A percentile compares a stretch with the other conserved stretches of the same genome.
Conservation (phyloP, 1,284 basidiomycete genomes). For the Cutaneotrichosporon spelunceum region DNA sequence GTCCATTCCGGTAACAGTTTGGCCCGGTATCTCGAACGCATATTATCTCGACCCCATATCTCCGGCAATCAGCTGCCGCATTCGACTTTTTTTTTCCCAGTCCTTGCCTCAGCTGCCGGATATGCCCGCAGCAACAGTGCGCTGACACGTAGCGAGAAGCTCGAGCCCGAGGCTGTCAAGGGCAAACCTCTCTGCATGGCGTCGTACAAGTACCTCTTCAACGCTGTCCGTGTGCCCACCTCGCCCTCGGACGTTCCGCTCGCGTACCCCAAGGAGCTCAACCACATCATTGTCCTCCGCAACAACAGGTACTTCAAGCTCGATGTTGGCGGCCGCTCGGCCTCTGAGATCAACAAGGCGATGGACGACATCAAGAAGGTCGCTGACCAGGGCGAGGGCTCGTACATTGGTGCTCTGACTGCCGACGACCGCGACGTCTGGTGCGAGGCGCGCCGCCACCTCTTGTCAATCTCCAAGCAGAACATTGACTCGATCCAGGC, state of each 20-base stretch:
- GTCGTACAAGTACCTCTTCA: slow-evolving; percentile 97
- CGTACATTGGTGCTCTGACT: slow-evolving; percentile 77
- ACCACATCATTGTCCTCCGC: slow-evolving; percentile 84
- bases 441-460: slow-evolving; percentile 71
- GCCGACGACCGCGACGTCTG: slow-evolving; percentile 86
- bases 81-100: background rate
- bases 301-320: slow-evolving; percentile 90
- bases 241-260: slow-evolving; percentile 77
- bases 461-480: slow-evolving; percentile 63
- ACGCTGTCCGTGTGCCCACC: slow-evolving; percentile 78
- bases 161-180: slow-evolving; percentile 87
- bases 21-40: background rate
- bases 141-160: slow-evolving; percentile 59
- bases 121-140: background rate
- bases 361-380: slow-evolving; percentile 70
- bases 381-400: slow-evolving; percentile 60
- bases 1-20: background rate
- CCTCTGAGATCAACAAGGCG: slow-evolving; percentile 75
- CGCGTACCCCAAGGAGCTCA: slow-evolving; percentile 70
- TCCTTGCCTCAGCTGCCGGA: background rate
- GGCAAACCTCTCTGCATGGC: slow-evolving; percentile 83
- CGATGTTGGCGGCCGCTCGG: slow-evolving; percentile 62
- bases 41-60: background rate
- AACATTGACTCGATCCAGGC: slow-evolving; percentile 70
- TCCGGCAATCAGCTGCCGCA: background rate